Evolutionary conservation across 352 stramenopile genomes (phyloP), one percentile per base, ranked within the genome.

Genomic region (Phytophthora kernoviae): DNA sequence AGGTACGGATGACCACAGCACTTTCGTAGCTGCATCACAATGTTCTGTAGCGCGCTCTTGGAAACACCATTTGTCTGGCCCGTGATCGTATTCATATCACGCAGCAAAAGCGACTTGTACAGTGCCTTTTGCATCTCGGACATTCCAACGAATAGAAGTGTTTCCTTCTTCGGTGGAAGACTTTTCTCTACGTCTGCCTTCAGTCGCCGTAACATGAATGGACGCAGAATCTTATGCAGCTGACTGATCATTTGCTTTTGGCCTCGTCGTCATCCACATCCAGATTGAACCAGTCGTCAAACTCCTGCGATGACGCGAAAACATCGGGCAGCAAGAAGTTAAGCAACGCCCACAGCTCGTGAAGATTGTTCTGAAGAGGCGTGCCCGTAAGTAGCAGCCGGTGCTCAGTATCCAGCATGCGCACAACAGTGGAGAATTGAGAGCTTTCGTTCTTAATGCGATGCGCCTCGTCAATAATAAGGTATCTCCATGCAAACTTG

Each of bases 131-230:
- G 96, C 85, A 96, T 96, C 22, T 79, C 65, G 8, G 87, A 93
- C 87, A 96, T 94, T 22, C 87, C 86, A 12, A 97, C 88, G 61
- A 97, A 93, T 27, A 98, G 73, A 59, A 97, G 81, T 9, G 97
- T 98, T 73, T 99, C 97, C 65, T 98, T 96, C 80, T 99, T 99
- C 5, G 95, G 94, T 10, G 96, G 96, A 17, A 99, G 75, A 57
- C 79, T 97, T 65, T 99, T 99, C 64, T 99, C 98, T 4, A 99
- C 98, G 76, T 99, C 97, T 43, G 98, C 97, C 70, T 99, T 99
- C 3, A 99, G 70, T 51, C 98, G 83, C 53, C 98, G 90, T 39
- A 99, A 71, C 78, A 99, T 98, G 75, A 98, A 99, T 1, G 96
- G 96, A 39, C 94, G 79, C 41, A 96, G 63, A 43, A 96, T 96